Conservation (phyloP, 225 moss, liverwort and hornwort species). For the Sphagnum tenellum region DNA sequence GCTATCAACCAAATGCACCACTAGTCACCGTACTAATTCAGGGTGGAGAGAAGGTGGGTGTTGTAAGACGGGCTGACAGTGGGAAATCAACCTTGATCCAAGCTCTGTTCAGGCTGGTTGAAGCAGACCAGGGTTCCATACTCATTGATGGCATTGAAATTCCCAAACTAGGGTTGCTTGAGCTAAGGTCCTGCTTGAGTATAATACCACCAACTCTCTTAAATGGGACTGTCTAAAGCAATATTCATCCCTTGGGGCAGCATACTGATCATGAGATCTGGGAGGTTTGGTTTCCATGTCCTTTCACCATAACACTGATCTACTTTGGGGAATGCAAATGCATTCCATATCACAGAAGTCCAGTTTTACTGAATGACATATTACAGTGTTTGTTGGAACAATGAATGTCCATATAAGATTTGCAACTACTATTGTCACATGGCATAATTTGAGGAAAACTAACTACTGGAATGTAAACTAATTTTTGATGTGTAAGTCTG, state of each 20-base stretch:
- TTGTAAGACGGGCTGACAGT: conserved; percentile 23
- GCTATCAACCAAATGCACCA: conserved; percentile 20
- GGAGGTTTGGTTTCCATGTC: too few species aligned
- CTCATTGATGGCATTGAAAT: conserved; percentile 22
- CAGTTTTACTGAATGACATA: too few species aligned
- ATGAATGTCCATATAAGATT: too few species aligned
- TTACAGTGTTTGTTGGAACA: too few species aligned
- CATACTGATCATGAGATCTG: conserved; percentile 15
- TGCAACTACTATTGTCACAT: too few species aligned
- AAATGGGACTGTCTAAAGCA: conserved; percentile 16
- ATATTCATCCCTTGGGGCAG: conserved; percentile 15
- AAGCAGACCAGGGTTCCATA: conserved; percentile 22
- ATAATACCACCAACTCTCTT: conserved; percentile 28
- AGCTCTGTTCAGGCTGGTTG: conserved; percentile 25
- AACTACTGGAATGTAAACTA: too few species aligned
- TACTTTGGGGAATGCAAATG: too few species aligned
- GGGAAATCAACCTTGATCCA: conserved; percentile 25
- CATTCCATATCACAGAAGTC: too few species aligned
- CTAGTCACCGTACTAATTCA: conserved; percentile 15
- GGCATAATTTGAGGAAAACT: too few species aligned
- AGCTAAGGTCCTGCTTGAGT: conserved; percentile 25
- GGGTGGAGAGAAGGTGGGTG: conserved; percentile 28
- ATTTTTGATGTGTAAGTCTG: too few species aligned
- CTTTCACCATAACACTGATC: too few species aligned
- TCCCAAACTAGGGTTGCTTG: conserved; percentile 15